phyloP scores from a whole-genome alignment of 208 protist genomes.

The Wallacemonas sp. region DNA sequence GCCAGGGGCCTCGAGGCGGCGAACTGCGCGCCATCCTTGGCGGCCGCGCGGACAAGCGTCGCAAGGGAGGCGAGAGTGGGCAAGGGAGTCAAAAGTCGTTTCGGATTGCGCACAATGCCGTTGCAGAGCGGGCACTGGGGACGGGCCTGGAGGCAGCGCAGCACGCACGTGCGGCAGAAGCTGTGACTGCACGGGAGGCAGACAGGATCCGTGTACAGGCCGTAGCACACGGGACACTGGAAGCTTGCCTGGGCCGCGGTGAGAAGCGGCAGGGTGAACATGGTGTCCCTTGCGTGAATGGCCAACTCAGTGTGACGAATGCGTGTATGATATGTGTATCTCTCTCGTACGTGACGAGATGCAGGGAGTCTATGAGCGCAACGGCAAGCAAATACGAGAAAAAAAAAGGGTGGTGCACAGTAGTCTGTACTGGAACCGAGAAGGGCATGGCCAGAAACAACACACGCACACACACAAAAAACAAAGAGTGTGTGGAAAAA shows the following conservation, averaged over 20 bases:
- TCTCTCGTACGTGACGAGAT: too few relatives aligned
- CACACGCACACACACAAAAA: too few relatives aligned
- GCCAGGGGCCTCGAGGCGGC: too few relatives aligned
- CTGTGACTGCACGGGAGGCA: slow-evolving; percentile 71
- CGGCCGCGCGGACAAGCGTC: slow-evolving; percentile 39
- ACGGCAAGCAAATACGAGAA: too few relatives aligned
- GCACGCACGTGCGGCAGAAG: slow-evolving; percentile 58
- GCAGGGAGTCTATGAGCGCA: too few relatives aligned
- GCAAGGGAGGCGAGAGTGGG: slow-evolving; percentile 53
- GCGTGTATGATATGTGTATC: too few relatives aligned
- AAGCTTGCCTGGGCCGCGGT: slow-evolving; percentile 43
- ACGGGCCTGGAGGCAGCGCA: slow-evolving; percentile 43
- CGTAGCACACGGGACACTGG: slow-evolving; percentile 62
- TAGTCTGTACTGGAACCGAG: too few relatives aligned
- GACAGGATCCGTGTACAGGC: slow-evolving; percentile 58
- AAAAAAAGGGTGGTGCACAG: too few relatives aligned
- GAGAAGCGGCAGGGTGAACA: slow-evolving; percentile 30
- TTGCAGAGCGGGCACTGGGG: slow-evolving; percentile 83
- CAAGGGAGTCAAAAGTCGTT: slow-evolving; percentile 31
- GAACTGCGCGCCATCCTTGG: slow-evolving; percentile 3
- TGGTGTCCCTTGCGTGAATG: too few relatives aligned
- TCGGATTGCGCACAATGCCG: slow-evolving; percentile 19
- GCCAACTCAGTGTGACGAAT: too few relatives aligned
- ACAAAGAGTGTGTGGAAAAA: too few relatives aligned
- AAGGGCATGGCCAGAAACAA: too few relatives aligned